Percentiles rank a stretch among this genome's conserved stretches.
These are phyloP conservation scores for Heterobasidion parviporum DNA, from an alignment of 1,284 basidiomycete genomes.

Conservation along the genomic window DNA sequence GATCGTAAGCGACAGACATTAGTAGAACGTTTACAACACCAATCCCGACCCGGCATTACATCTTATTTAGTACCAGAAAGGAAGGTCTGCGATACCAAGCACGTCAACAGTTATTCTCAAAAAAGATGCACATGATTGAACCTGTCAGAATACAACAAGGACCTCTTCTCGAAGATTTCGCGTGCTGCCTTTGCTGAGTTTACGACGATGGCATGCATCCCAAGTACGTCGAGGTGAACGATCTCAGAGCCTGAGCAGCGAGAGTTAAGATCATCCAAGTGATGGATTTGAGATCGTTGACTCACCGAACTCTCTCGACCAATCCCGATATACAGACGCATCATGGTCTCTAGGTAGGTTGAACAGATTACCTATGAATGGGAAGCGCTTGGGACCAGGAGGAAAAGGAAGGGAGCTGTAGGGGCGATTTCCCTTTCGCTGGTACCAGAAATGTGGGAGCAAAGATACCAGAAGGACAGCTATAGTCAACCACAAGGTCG, in stretches of 20 bases:
- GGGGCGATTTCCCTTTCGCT: too few species aligned
- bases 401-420: background rate
- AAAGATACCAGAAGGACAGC: too few species aligned
- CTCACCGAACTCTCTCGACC: slow-evolving; percentile 7
- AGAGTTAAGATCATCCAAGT: background rate
- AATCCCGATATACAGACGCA: slow-evolving; percentile 5
- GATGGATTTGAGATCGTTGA: background rate
- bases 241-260: slow-evolving; percentile 6
- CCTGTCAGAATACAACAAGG: slow-evolving; percentile 10
- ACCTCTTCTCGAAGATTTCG: slow-evolving; percentile 12
- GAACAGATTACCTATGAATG: slow-evolving; percentile 11
- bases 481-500: too few species aligned
- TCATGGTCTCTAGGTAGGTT: slow-evolving; percentile 6
- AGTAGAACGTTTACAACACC: background rate
- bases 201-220: slow-evolving; percentile 8
- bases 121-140: background rate
- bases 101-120: background rate
- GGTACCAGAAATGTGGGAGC: too few species aligned
- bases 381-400: slow-evolving; percentile 10
- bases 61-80: slow-evolving; percentile 2
- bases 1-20: background rate
- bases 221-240: slow-evolving; percentile 7
- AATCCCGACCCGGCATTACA: background rate
- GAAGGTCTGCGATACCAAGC: background rate
- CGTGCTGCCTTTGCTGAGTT: slow-evolving; percentile 9